Base-by-base conservation (phyloP, 2,329 filamentous ascomycete species). In the Macrophomina pseudophaseolina region DNA sequence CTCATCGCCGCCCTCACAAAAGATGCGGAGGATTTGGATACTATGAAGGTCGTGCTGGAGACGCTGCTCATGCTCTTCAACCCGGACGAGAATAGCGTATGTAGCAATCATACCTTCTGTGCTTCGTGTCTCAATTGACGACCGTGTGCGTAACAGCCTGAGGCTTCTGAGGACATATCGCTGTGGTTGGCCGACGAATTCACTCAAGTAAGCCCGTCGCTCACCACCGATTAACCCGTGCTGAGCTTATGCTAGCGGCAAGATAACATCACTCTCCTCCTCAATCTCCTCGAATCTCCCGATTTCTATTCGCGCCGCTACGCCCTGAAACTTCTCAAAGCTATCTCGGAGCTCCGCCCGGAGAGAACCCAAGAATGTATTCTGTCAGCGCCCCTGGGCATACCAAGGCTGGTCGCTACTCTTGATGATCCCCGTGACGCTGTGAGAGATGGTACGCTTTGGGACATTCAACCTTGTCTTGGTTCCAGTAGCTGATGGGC, bases 121-220 rank as follows among this genome's bases (percentile, higher is more conserved):
- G 32, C 48, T 52, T n/a, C 16, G 9, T 23, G 30, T 14, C 58
- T 16, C 3, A 12, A 23, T 51, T 49, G 23, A 59, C 52, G 54
- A 66, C 69, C 54, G 64, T 62, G 60, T n/a, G 14, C 51, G 64
- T 28, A 69, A 84, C 75, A 96, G 92, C 84, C 93, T 38, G 94
- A 98, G 85, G 93, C 94, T 64, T 97, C 94, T 14, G 94, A 98
- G 70, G 95, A 99, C 80, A 96, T 99, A 72, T 91, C 91, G 18
- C 83, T 98, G 33, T 99, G 95, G 93, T 85, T 99, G 67, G 95
- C 95, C 64, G 95, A 99, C 80, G 94, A 98, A 79, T 99, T 99
- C 77, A 97, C 95, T 40, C 94, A 97, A 84, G 88, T 90, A 83
- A 70, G 80, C 74, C 49, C 66, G 16, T 53, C 60, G n/a, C 64